A percentile compares a stretch with the other conserved stretches of the same genome.
phyloP scores from a whole-genome alignment of 1,284 basidiomycete genomes.

The Chiua sp. region DNA sequence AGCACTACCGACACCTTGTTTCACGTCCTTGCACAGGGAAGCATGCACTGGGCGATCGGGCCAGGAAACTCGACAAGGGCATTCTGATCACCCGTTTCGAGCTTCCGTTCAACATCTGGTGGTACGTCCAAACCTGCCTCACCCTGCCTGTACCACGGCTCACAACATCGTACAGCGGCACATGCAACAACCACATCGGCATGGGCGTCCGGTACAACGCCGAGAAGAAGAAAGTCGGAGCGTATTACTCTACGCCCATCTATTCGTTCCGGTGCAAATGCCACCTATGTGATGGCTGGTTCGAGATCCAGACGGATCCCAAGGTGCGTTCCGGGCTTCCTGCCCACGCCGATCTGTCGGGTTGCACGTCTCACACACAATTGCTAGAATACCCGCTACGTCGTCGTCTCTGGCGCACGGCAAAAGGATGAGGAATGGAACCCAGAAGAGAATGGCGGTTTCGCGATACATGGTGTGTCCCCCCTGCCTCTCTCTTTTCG shows the following conservation, averaged over 20 bases:
- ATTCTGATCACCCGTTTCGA: constrained; percentile 95
- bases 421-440: constrained; percentile 97
- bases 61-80: constrained; percentile 92
- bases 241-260: constrained; percentile 94
- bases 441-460: constrained; percentile 93
- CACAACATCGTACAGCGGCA: constrained; percentile 55
- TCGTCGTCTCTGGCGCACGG: constrained; percentile 89
- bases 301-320: constrained; percentile 97
- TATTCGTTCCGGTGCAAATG: constrained; percentile 97
- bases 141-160: too few species aligned
- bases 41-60: constrained; percentile 92
- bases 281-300: constrained; percentile 91
- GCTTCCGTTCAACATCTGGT: constrained; percentile 98
- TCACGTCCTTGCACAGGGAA: constrained; percentile 65
- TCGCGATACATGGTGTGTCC: constrained; percentile 79
- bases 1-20: background rate
- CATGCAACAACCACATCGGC: constrained; percentile 93
- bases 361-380: background rate
- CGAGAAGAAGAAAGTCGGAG: constrained; percentile 96
- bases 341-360: background rate
- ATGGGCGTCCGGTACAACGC: constrained; percentile 99
- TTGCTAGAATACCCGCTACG: constrained; percentile 84
- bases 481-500: too few species aligned
- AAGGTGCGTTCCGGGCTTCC: constrained; percentile 58
- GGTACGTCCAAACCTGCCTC: constrained; percentile 54